Percentiles rank a stretch among this genome's conserved stretches.
Evolutionary conservation across 805 yeast genomes (phyloP).

Genomic region (Saccharomycopsis fodiens): DNA sequence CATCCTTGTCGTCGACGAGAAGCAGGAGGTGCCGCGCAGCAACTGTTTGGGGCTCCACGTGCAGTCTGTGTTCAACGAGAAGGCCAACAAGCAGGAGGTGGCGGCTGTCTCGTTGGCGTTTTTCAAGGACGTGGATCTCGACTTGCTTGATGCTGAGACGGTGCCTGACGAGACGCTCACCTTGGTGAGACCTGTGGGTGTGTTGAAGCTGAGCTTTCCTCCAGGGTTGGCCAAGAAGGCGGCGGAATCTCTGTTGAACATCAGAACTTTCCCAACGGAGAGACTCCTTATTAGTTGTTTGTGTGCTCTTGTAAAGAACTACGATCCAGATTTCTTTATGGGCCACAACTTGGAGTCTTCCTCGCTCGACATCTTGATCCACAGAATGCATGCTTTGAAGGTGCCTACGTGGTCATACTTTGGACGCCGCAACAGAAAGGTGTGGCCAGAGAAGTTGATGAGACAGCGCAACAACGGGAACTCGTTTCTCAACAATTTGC

Average conservation of each 20-base stretch:
- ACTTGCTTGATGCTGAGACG: conserved; percentile 56
- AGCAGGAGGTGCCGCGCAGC: conserved; percentile 49
- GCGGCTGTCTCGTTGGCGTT: conserved; percentile 76
- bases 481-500: conserved; percentile 43
- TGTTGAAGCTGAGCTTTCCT: conserved; percentile 50
- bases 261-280: conserved; percentile 65
- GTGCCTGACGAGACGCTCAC: conserved; percentile 60
- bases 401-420: conserved; percentile 73
- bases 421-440: conserved; percentile 73
- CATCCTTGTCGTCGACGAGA: conserved; percentile 41
- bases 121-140: conserved; percentile 63
- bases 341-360: conserved; percentile 83
- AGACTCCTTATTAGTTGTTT: conserved; percentile 66
- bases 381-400: conserved; percentile 67
- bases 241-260: conserved; percentile 40
- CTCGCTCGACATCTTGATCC: conserved; percentile 71
- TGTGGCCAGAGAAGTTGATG: conserved; percentile 72
- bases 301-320: conserved; percentile 53
- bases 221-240: conserved; percentile 64
- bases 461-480: conserved; percentile 29
- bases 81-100: conserved; percentile 74
- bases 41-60: conserved; percentile 69
- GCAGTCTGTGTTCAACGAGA: conserved; percentile 72
- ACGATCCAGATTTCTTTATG: conserved; percentile 87
- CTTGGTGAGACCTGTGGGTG: conserved; percentile 71